Percentiles rank a stretch among this genome's conserved stretches.
Evolutionary conservation across 257 asterid genomes (phyloP).

Genomic region (Solanum megistacrolobum): DNA sequence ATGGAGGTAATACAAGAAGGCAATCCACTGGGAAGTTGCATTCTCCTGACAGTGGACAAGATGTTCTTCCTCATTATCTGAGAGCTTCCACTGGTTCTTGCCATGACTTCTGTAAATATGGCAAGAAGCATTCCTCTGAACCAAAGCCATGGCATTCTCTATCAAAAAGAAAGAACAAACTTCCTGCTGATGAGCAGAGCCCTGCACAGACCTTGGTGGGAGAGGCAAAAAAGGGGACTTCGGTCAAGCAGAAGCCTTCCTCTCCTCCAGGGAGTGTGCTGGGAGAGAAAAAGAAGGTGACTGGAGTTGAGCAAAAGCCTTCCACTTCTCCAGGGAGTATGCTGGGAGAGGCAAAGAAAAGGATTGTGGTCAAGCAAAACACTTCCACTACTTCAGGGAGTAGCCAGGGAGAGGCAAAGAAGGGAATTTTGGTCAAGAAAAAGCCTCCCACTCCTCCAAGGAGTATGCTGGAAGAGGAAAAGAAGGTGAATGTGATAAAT

Average conservation of each 20-base stretch:
- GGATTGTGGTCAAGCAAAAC: not conserved
- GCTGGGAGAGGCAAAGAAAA: conserved; percentile 27
- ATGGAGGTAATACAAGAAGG: conserved; percentile 19
- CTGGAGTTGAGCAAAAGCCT: not conserved
- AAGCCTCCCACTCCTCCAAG: not conserved
- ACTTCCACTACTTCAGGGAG: conserved; percentile 7
- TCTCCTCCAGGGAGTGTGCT: conserved; percentile 7
- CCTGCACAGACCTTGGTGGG: conserved; percentile 15
- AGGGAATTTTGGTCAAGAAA: conserved; percentile 5
- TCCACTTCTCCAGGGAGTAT: conserved; percentile 7
- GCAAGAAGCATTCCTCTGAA: conserved; percentile 33
- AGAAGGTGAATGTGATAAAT: conserved; percentile 1
- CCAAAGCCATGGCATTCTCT: conserved; percentile 36
- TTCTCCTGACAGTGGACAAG: conserved; percentile 16
- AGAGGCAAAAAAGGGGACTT: conserved; percentile 23
- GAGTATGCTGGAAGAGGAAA: not conserved
- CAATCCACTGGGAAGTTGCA: conserved; percentile 30
- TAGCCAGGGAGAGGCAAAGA: conserved; percentile 22
- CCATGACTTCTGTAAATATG: conserved; percentile 81
- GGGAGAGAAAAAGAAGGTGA: conserved; percentile 28
- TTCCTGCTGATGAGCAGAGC: conserved; percentile 20
- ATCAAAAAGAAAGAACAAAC: conserved; percentile 21
- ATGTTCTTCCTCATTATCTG: conserved; percentile 47
- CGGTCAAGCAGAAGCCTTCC: not conserved
- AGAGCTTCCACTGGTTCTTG: conserved; percentile 88